Evolutionary conservation across 306 rosid genomes (phyloP), one percentile per base, ranked within the genome.

Genomic region (Canavalia gladiata): DNA sequence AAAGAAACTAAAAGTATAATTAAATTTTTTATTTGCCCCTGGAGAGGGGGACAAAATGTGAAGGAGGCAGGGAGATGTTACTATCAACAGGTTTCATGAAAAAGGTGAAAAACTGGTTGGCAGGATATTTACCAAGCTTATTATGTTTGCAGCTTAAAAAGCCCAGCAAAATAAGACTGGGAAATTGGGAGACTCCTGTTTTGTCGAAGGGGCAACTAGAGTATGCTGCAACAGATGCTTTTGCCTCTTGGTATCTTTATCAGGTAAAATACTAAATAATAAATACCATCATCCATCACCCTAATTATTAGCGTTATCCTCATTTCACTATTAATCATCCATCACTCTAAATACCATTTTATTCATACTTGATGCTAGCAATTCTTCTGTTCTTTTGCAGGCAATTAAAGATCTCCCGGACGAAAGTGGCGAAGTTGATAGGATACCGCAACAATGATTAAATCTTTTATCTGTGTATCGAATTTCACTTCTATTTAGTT

Each of bases 161-260:
- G 81, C 91, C 93, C 67, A 81, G 34, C 5, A 86, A 75, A 81
- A 82, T 95, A 81, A 87, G 87, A 82, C 64, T 88, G 71, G 96
- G 98, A 76, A 95, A 95, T 84, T 95, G 99, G 97, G 98, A 93
- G 84, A 78, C 87, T 74, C 63, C 77, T 60, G 65, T 72, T 81
- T 80, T 95, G 56, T 91, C 99, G 39, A 72, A 85, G 81, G 86
- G 72, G 55, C 98, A 95, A 85, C 81, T 91, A 82, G 81, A 87
- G 37, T 95, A 95, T 87, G 99, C 98, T 57, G 98, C 99, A 52
- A 93, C 91, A 0, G 99, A 95, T 84, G 98, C 97, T 67, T 93
- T 86, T 78, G 90, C 90, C 74, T 93, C 98, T 76, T 90, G 97
- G 99, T 82, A 77, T 89, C 90, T 95, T 29, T 86, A 90, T 68